Base-by-base conservation (phyloP, 257 asterid species). In the Schizonepeta tenuifolia region DNA sequence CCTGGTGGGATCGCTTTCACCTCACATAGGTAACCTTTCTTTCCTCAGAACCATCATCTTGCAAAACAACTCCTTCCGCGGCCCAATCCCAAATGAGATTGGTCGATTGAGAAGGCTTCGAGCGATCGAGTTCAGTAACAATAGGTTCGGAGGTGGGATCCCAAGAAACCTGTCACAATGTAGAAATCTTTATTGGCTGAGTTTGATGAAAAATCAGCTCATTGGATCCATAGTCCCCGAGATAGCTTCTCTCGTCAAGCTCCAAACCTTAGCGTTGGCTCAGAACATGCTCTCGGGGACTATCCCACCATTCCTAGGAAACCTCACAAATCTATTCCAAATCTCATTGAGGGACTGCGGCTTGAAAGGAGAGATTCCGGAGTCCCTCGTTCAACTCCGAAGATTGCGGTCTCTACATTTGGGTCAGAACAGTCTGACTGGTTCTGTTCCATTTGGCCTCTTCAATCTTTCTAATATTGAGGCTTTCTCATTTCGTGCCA, bases 1-100 rank as follows among this genome's bases (percentile, higher is more conserved):
- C 38, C 38, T 43, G 1, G 38, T 41, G 7, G 68, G 68, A 18
- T 6, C 22, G 0, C 38, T 64, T 15, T 6, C 69, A 3, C 55
- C 69, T 41, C 69, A 64, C 12, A 40, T 64, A 41, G 69, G 55
- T 14, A 64, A 64, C 20, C 69, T 64, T 15, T 64, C 69, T 13
- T 40, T 64, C 13, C 69, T 64, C 54, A 40, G 38, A 36, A 0
- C 1, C 20, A 18, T 63, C 31, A 0, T 9, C 68, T 43, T 63
- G 51, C 17, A 63, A 63, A 63, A 63, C 68, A 63, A 63, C 53
- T 4, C 35, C 51, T 18, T 63, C 18, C 10, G 5, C 35, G 68
- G 68, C 68, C 68, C 18, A 4, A 63, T 63, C 49, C 68, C 53
- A 9, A n/a, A 20, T 1, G 68, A 63, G 31, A 63, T 63, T 0